A percentile compares a stretch with the other conserved stretches of the same genome.
These are phyloP conservation scores for Fusarium annulatum DNA, from an alignment of 2,329 filamentous ascomycete genomes.

Conservation along the genomic window DNA sequence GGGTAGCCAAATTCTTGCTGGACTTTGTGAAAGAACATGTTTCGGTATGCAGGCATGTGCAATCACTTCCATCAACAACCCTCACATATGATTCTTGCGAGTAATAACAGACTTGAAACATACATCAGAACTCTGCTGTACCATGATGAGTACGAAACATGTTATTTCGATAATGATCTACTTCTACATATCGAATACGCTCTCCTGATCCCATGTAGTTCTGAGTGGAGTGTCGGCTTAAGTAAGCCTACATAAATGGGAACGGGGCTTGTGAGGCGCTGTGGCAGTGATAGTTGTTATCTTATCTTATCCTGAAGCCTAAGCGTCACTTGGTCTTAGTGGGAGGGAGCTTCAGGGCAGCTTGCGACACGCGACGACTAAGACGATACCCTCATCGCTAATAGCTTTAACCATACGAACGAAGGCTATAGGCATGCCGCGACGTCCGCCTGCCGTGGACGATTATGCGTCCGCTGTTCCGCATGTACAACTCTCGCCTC, in stretches of 20 bases:
- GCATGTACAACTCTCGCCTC: constrained; percentile 50
- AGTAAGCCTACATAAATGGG: background rate
- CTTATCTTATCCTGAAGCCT: constrained; percentile 9
- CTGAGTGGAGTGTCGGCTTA: background rate
- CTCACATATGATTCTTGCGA: rapidly evolving
- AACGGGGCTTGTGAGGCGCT: background rate
- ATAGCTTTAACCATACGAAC: constrained; percentile 13
- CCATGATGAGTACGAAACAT: too few species aligned
- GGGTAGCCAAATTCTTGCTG: rapidly evolving
- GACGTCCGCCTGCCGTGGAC: constrained; percentile 58
- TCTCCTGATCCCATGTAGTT: background rate
- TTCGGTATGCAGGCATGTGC: rapidly evolving
- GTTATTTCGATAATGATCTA: too few species aligned
- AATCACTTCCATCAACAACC: background rate
- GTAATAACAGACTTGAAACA: rapidly evolving
- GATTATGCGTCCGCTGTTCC: constrained; percentile 61
- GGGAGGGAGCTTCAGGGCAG: constrained; percentile 15
- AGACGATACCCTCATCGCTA: constrained; percentile 16
- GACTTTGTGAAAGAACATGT: rapidly evolving
- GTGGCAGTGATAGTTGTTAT: background rate
- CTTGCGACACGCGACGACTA: constrained; percentile 36
- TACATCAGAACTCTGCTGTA: background rate
- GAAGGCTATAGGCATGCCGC: constrained; percentile 53
- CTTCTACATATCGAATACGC: background rate
- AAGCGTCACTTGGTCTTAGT: constrained; percentile 10